These are phyloP conservation scores for Leccinum proximum DNA, from an alignment of 1,284 basidiomycete species.

Conservation along the genomic window DNA sequence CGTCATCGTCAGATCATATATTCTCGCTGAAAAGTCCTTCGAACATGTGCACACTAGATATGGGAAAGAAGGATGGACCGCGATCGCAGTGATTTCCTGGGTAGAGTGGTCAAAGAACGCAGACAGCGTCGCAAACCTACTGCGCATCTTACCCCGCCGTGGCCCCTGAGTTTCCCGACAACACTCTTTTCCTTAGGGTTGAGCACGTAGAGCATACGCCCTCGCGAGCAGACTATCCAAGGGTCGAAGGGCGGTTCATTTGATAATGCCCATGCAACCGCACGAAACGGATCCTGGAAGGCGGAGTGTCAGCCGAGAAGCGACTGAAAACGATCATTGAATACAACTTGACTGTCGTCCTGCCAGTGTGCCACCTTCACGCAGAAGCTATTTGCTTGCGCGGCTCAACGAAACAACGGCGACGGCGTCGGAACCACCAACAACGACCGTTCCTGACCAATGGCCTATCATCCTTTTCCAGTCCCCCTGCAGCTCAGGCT, in stretches of 20 bases:
- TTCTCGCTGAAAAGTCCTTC: slow-evolving; percentile 58
- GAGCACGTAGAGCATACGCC: slow-evolving; percentile 51
- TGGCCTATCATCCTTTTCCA: slow-evolving; percentile 46
- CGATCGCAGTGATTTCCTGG: slow-evolving; percentile 65
- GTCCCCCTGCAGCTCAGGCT: slow-evolving; percentile 28
- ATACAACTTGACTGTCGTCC: slow-evolving; percentile 18
- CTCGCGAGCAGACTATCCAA: slow-evolving; percentile 49
- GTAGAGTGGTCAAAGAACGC: slow-evolving; percentile 6
- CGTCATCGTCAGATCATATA: slow-evolving; percentile 54
- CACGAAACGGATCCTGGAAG: slow-evolving; percentile 20
- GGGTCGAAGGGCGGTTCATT: slow-evolving; percentile 45
- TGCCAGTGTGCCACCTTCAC: slow-evolving; percentile 25
- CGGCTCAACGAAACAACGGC: slow-evolving; percentile 31
- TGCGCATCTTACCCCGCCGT: slow-evolving; percentile 55
- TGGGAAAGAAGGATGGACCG: slow-evolving; percentile 53
- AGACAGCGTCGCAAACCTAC: neutral
- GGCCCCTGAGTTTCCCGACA: slow-evolving; percentile 53
- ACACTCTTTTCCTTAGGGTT: slow-evolving; percentile 39
- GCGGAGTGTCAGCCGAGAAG: slow-evolving; percentile 9
- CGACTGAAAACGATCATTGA: neutral
- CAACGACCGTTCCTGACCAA: slow-evolving; percentile 45
- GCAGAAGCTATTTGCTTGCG: slow-evolving; percentile 29
- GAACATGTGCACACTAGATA: slow-evolving; percentile 67
- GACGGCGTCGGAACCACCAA: slow-evolving; percentile 38
- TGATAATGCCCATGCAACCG: slow-evolving; percentile 56